Conservation (phyloP, 352 stramenopile genomes). For the Phytophthora tentaculata region DNA sequence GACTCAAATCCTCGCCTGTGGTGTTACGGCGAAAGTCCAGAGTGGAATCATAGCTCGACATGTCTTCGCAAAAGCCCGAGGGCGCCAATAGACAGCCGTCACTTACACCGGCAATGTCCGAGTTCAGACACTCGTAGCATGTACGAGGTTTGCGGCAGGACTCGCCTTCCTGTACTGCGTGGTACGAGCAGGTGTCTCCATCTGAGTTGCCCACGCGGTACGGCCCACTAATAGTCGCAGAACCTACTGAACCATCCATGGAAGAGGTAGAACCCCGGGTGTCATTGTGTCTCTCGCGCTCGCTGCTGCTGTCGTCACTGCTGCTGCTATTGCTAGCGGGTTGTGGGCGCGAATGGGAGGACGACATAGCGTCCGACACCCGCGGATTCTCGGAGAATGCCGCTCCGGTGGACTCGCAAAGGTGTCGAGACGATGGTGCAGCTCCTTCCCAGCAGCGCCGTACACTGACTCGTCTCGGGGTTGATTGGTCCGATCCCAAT, state of each 20-base stretch:
- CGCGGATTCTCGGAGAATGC: conserved; percentile 16
- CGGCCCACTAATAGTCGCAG: conserved; percentile 30
- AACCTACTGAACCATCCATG: conserved; percentile 25
- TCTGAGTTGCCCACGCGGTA: conserved; percentile 51
- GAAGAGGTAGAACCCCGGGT: conserved; percentile 1
- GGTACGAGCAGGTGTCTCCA: conserved; percentile 72
- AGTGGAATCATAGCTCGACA: conserved; percentile 51
- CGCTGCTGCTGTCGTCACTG: conserved; percentile 16
- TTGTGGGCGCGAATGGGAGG: conserved; percentile 23
- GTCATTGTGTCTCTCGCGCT: conserved; percentile 8
- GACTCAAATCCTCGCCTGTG: conserved; percentile 35
- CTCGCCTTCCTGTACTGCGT: conserved; percentile 39
- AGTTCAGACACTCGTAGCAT: conserved; percentile 79
- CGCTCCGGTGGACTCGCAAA: conserved; percentile 1
- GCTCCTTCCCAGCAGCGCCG: conserved; percentile 9
- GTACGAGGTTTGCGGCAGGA: conserved; percentile 63
- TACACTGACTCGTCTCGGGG: conserved; percentile 26
- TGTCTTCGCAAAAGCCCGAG: conserved; percentile 62
- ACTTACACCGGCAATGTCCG: conserved; percentile 33
- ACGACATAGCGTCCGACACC: conserved; percentile 19
- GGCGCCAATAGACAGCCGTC: conserved; percentile 64
- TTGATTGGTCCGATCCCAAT: conserved; percentile 22
- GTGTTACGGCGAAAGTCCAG: conserved; percentile 71
- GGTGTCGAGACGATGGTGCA: conserved; percentile 15
- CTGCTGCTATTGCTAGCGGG: conserved; percentile 9